These are phyloP conservation scores for Aspergillus phoenicis DNA, from an alignment of 2,329 filamentous ascomycete genomes.

Conservation along the genomic window DNA sequence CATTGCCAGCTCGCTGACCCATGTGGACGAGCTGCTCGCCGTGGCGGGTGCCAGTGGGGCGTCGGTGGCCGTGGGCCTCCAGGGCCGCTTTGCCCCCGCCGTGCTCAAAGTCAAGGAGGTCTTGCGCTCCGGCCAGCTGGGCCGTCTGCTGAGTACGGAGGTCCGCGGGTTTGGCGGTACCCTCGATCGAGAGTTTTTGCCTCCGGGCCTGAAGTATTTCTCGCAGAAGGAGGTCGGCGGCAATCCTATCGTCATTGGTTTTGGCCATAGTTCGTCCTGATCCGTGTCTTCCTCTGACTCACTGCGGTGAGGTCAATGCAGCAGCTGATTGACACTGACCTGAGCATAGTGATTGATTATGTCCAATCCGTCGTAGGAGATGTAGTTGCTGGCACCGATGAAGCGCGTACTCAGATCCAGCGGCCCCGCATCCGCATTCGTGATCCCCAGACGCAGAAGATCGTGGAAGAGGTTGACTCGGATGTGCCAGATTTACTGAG, in stretches of 20 bases:
- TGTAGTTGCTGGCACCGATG: slow-evolving; percentile 2
- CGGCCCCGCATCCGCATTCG: neutral
- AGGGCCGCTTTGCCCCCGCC: slow-evolving; percentile 53
- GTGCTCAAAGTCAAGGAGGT: slow-evolving; percentile 50
- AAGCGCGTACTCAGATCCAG: neutral
- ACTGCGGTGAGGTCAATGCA: too few species aligned
- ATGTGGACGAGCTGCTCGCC: slow-evolving; percentile 47
- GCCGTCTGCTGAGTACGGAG: slow-evolving; percentile 54
- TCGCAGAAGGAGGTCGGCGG: slow-evolving; percentile 16
- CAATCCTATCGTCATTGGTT: slow-evolving; percentile 14
- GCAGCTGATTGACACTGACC: neutral
- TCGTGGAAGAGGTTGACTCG: neutral
- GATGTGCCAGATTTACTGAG: slow-evolving; percentile 1
- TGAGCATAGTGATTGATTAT: neutral
- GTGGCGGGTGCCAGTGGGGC: slow-evolving; percentile 38
- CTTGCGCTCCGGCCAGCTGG: slow-evolving; percentile 51
- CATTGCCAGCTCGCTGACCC: slow-evolving; percentile 49
- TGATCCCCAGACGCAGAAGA: neutral
- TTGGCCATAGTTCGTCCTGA: slow-evolving; percentile 5
- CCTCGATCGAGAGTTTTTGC: slow-evolving; percentile 11
- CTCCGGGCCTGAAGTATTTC: slow-evolving; percentile 14
- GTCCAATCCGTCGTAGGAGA: slow-evolving; percentile 3
- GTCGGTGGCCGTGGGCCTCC: slow-evolving; percentile 54
- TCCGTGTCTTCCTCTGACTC: neutral
- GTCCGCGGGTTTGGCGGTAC: slow-evolving; percentile 37